phyloP scores from a whole-genome alignment of 2,329 filamentous ascomycete genomes.

The Ambrosiella xylebori region DNA sequence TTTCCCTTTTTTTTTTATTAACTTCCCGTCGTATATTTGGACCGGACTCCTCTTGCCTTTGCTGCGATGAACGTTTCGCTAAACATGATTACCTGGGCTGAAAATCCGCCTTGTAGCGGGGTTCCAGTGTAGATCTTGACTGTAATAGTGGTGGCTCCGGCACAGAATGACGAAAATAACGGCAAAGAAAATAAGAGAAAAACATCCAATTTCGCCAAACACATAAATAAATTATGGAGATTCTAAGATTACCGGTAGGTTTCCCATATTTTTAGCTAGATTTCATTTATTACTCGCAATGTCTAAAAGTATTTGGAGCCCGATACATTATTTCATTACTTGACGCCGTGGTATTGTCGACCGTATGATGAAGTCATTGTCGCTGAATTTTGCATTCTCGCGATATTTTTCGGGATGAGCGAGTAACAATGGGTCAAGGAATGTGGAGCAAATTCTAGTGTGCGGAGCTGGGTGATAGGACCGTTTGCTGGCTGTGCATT shows the following conservation, averaged over 20 bases:
- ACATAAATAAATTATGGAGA: background rate
- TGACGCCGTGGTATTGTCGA: background rate
- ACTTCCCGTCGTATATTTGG: background rate
- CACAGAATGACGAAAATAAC: background rate
- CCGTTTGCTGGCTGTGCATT: background rate
- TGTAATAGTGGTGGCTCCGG: background rate
- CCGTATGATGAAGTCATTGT: background rate
- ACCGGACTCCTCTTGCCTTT: too few species aligned
- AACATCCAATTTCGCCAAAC: background rate
- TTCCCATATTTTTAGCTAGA: background rate
- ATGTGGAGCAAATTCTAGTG: background rate
- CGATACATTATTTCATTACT: background rate
- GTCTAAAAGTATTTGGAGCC: background rate
- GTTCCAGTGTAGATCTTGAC: background rate
- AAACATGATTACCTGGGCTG: too few species aligned
- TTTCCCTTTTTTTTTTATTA: background rate
- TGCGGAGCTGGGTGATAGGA: background rate
- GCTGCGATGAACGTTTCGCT: too few species aligned
- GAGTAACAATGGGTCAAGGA: background rate
- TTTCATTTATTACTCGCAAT: background rate
- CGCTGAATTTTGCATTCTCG: background rate
- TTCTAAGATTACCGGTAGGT: background rate
- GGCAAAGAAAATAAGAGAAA: background rate
- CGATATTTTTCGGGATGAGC: background rate
- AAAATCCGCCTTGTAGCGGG: background rate